Percentiles rank a stretch among this genome's conserved stretches.
These are phyloP conservation scores for Hemileia vastatrix DNA, from an alignment of 1,284 basidiomycete species.

Conservation along the genomic window DNA sequence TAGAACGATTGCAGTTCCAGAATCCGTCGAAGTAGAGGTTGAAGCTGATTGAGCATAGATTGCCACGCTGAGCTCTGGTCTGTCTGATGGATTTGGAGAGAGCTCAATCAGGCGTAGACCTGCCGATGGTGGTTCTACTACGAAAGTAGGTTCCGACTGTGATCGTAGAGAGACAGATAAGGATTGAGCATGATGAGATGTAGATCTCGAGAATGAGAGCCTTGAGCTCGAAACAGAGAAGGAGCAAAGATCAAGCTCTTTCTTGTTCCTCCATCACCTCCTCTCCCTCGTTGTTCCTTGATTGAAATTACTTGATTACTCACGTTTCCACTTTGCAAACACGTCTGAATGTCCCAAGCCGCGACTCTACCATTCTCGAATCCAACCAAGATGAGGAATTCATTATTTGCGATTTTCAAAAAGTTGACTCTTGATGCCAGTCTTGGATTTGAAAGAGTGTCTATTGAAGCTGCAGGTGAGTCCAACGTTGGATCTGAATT, in stretches of 20 bases:
- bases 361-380: constrained; percentile 32
- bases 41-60: constrained; percentile 39
- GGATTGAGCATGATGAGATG: too few species aligned
- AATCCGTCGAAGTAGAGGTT: constrained; percentile 40
- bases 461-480: constrained; percentile 21
- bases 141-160: constrained; percentile 26
- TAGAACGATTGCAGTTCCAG: constrained; percentile 26
- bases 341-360: constrained; percentile 27
- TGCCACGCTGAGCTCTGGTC: constrained; percentile 44
- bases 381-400: constrained; percentile 26
- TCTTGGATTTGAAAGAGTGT: constrained; percentile 22
- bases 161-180: background rate
- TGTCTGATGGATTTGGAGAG: constrained; percentile 48
- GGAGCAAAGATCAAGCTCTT: too few species aligned
- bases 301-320: background rate
- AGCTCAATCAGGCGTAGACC: constrained; percentile 34
- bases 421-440: constrained; percentile 29
- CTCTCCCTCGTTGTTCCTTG: too few species aligned
- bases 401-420: constrained; percentile 27
- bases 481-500: constrained; percentile 26
- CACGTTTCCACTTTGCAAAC: constrained; percentile 23
- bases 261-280: too few species aligned
- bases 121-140: constrained; percentile 27
- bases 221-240: background rate
- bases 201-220: too few species aligned